Evolutionary conservation across 805 yeast genomes (phyloP), one percentile per base, ranked within the genome.

Genomic region (Ogataea trehaloabstinens): DNA sequence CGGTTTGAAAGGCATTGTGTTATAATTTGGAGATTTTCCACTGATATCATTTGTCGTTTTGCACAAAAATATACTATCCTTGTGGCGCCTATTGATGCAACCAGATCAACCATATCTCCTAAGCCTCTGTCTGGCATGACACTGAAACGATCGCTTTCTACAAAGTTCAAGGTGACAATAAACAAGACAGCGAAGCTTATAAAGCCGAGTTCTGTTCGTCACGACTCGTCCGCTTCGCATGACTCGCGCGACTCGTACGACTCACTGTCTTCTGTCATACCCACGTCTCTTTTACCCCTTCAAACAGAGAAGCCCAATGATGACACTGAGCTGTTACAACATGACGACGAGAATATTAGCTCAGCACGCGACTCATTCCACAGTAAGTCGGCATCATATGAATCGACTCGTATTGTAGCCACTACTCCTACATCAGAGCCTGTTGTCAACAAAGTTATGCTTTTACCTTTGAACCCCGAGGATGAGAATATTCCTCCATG

Each of bases 401-500:
- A 25, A 24, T 31, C 19, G 20, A 19, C n/a, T 12, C 19, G 19
- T 32, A 27, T 13, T 12, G 25, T 6, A 13, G 16, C 34, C 12
- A 18, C 27, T 12, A 27, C 33, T n/a, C 27, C 13, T 6, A 6
- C 38, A 19, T 17, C 24, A 8, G 25, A 31, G 24, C 29, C 20
- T 12, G 15, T 27, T 16, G 17, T n/a, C n/a, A 20, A 28, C 11
- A 22, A 4, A 19, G 42, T 56, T 25, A 36, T 60, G 3, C 35
- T 60, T 19, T 42, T 60, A 11, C 64, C 64, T 6, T 40, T 31
- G 5, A 52, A 51, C 17, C 59, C 62, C 3, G 41, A 44, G 4
- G 61, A 58, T 32, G 53, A 54, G 35, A 46, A 49, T 4, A 29
- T 48, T 1, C 59, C 61, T 2, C 61, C 61, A 11, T 55, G 57